Base-by-base conservation (phyloP, 192 early-diverging fungal genomes). In the Coemansia asiatica region DNA sequence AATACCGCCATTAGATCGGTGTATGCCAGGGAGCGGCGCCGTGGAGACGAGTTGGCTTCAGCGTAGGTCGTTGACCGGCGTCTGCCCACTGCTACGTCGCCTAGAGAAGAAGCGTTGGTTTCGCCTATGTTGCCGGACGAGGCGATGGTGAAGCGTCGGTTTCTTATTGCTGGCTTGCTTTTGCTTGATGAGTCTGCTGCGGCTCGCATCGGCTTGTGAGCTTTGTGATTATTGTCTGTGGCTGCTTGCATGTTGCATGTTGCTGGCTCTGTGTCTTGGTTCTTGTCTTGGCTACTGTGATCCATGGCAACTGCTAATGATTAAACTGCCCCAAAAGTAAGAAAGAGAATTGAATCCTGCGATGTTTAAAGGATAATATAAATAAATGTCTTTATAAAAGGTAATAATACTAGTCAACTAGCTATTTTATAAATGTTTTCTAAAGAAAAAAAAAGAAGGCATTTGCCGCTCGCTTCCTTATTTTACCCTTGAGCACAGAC, bases 1-100 rank as follows among this genome's bases (percentile, higher is more conserved):
- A 81, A 81, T 35, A 81, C 79, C 0, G 79, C 79, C 79, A 81
- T 81, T 35, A 81, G 69, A 47, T 81, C 79, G 0, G 73, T 56
- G 46, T 75, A 67, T 18, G 56, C 56, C 56, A 57, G 56, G 16
- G 56, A 57, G 4, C 31, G 56, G 26, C 56, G 26, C 1, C 56
- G 56, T 18, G 13, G 1, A 6, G 16, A 15, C 15, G 10, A 3
- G 56, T 21, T 15, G 9, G 66, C 61, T 36, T 80, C 77, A 10
- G 64, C 72, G 21, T 68, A 74, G 12, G 68, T 74, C 18, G 54
- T 56, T 19, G 77, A 74, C 57, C 25, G 49, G 18, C 72, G 68
- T 21, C 67, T 51, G 1, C 22, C 40, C 9, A 66, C 27, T 25
- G 44, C 58, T 5, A 62, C 28, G 22, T 64, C 64, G 33, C 64